Evolutionary conservation across 306 rosid genomes (phyloP), one percentile per base, ranked within the genome.

Genomic region (Cajanus cajan): DNA sequence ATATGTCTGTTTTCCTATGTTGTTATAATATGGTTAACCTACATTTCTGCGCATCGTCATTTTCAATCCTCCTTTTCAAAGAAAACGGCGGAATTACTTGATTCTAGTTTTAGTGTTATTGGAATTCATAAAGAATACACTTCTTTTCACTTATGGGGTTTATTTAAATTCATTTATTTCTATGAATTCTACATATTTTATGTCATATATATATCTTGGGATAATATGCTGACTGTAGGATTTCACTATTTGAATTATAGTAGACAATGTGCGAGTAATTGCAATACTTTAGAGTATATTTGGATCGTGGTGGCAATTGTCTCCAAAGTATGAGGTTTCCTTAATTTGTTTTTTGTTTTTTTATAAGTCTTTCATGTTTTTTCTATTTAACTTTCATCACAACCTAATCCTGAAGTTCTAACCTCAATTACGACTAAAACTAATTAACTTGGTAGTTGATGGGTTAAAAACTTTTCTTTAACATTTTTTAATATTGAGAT

Each of bases 71-170:
- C 15, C 6, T 50, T 75, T 84, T 80, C 84, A 84, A 76, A 80
- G 39, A 77, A 80, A 45, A 37, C 84, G 79, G 84, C 87, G 22
- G 71, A 80, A 64, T 25, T 28, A 36, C 59, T 72, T 71, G 76
- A 44, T 33, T 52, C 41, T 71, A 62, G 52, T 21, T 74, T 4
- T 14, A 44, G 75, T 11, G n/a, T 71, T 34, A 22, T 78, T 28
- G 44, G 24, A 73, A 66, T 37, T 36, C 33, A 11, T 22, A 78
- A 74, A 72, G 3, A 54, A 61, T 37, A 59, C 18, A 73, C 54
- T 33, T 24, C 41, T 62, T 25, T 54, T 34, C 48, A 45, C 44
- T 8, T 24, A 2, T n/a, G 2, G 21, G n/a, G 5, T 2, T 77
- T 16, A 11, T 19, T 51, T 45, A 25, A 69, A 69, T 16, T 24